phyloP scores from a whole-genome alignment of 805 yeast genomes.

The Grigorovia transvaalensis region DNA sequence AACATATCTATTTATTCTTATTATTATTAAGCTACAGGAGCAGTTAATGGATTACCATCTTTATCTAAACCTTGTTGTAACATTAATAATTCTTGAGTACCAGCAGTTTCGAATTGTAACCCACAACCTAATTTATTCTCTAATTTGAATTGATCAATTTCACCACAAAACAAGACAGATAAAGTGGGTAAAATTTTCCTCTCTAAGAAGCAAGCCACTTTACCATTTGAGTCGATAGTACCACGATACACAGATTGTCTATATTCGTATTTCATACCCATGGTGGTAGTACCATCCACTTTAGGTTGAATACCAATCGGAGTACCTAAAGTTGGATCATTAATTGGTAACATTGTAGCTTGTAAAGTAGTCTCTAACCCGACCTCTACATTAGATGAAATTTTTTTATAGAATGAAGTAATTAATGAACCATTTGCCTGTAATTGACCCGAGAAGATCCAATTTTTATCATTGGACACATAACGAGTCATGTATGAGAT shows the following conservation, averaged over 20 bases:
- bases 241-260: conserved; percentile 95
- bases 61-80: conserved; percentile 85
- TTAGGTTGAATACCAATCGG: conserved; percentile 78
- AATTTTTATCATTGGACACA: conserved; percentile 54
- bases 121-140: conserved; percentile 85
- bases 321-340: conserved; percentile 63
- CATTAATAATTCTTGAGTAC: conserved; percentile 84
- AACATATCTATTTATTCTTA: background rate
- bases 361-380: conserved; percentile 81
- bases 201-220: conserved; percentile 83
- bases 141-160: conserved; percentile 76
- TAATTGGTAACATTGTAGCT: conserved; percentile 65
- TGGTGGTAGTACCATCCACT: conserved; percentile 82
- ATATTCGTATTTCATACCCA: conserved; percentile 97
- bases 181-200: conserved; percentile 88
- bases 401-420: conserved; percentile 90
- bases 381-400: conserved; percentile 87
- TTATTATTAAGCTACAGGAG: conserved; percentile 43
- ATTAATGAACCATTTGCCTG: conserved; percentile 86
- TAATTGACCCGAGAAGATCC: conserved; percentile 90
- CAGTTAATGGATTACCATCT: conserved; percentile 78
- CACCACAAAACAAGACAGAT: conserved; percentile 80
- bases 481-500: conserved; percentile 85
- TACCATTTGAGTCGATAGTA: conserved; percentile 83
- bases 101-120: conserved; percentile 90